Conservation (phyloP, 2,329 filamentous ascomycete species). For the Botrytis porri region DNA sequence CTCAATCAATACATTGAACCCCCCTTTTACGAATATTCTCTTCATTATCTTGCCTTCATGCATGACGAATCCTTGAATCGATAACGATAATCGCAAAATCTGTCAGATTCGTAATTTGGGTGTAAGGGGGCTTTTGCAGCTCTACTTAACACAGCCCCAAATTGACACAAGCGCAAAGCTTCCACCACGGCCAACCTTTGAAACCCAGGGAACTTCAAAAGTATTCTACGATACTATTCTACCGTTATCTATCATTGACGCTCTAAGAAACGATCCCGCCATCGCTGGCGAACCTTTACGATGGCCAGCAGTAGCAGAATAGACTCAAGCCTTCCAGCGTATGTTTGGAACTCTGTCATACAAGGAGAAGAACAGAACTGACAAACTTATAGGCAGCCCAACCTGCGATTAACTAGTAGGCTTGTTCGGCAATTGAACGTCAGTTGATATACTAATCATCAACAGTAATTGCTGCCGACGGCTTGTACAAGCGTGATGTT, state of each 20-base stretch:
- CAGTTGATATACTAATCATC: conserved; percentile 38
- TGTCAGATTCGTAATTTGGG: conserved; percentile 7
- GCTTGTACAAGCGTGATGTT: conserved; percentile 98
- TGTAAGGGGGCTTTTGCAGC: conserved; percentile 15
- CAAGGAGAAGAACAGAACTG: conserved; percentile 27
- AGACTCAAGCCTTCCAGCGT: conserved; percentile 63
- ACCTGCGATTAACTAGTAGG: conserved; percentile 90
- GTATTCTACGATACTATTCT: conserved; percentile 20
- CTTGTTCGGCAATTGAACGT: conserved; percentile 24
- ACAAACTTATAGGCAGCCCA: conserved; percentile 61
- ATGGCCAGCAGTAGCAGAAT: conserved; percentile 49
- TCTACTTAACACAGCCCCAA: conserved; percentile 21
- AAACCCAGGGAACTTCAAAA: conserved; percentile 14
- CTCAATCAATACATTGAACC: conserved; percentile 6
- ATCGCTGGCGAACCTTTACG: conserved; percentile 37
- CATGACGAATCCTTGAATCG: conserved; percentile 8
- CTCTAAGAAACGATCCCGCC: conserved; percentile 37
- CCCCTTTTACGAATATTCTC: conserved; percentile 15
- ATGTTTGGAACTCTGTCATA: conserved; percentile 41
- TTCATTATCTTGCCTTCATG: conserved; percentile 18
- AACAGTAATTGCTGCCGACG: conserved; percentile 95
- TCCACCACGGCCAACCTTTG: conserved; percentile 21
- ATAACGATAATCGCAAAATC: conserved; percentile 14
- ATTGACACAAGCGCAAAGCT: conserved; percentile 19
- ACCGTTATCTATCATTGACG: conserved; percentile 33